Evolutionary conservation across 805 yeast species (phyloP).

Genomic region (Saturnispora zaruensis): DNA sequence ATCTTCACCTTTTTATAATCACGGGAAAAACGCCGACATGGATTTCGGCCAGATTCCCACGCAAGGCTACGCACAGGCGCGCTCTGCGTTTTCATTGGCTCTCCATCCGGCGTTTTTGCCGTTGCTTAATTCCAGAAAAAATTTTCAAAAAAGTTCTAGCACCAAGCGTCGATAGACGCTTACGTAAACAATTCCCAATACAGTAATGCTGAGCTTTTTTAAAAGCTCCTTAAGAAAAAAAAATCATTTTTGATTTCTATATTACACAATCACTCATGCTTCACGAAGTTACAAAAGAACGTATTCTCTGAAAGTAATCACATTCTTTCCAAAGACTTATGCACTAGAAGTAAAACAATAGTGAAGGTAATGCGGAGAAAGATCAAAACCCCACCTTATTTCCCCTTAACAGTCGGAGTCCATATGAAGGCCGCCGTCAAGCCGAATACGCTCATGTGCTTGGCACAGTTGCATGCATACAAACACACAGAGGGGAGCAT

Average conservation of each 20-base stretch:
- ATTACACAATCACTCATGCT: too few relatives aligned
- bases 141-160: background rate
- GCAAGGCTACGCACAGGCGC: background rate
- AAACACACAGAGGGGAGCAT: background rate
- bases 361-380: background rate
- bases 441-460: background rate
- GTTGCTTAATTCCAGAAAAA: background rate
- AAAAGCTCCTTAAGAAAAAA: too few relatives aligned
- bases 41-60: background rate
- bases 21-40: background rate
- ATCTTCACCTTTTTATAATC: background rate
- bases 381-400: background rate
- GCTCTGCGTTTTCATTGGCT: conserved; percentile 1
- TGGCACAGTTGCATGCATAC: too few relatives aligned
- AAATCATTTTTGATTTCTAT: too few relatives aligned
- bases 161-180: background rate
- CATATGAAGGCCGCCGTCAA: background rate
- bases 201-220: too few relatives aligned
- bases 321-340: too few relatives aligned
- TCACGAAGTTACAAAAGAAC: too few relatives aligned
- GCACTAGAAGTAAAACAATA: too few relatives aligned
- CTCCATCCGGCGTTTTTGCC: background rate
- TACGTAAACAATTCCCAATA: too few relatives aligned
- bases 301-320: too few relatives aligned
- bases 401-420: background rate